Evolutionary conservation across 2,329 filamentous ascomycete genomes (phyloP).

Genomic region (Berkeleyomyces basicola): DNA sequence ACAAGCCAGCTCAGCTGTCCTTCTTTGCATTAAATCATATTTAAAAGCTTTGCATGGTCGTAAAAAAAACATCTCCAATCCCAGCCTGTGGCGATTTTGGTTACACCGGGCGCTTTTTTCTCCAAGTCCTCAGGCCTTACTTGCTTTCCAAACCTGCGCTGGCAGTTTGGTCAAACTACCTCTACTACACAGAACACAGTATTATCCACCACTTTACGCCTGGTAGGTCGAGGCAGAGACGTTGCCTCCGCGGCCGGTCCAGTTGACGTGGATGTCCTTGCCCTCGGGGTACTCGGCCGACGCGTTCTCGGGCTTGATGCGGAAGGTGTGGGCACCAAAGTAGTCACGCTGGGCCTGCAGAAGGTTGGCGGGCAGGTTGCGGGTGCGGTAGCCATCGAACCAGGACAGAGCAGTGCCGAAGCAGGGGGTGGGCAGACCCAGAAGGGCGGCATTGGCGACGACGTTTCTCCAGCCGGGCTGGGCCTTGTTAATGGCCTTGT

Average conservation of each 20-base stretch:
- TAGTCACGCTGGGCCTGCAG: slow-evolving; percentile 98
- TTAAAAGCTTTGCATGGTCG: slow-evolving; percentile 6
- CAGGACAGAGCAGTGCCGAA: slow-evolving; percentile 96
- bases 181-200: not conserved
- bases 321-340: slow-evolving; percentile 91
- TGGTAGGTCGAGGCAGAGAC: slow-evolving; percentile 95
- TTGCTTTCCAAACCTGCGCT: slow-evolving; percentile 1
- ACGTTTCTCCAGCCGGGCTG: slow-evolving; percentile 87
- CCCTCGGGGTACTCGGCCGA: slow-evolving; percentile 66
- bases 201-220: slow-evolving; percentile 44
- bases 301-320: slow-evolving; percentile 65
- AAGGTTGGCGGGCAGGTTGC: slow-evolving; percentile 93
- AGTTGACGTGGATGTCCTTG: slow-evolving; percentile 96
- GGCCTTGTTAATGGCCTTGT: slow-evolving; percentile 93
- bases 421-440: slow-evolving; percentile 88
- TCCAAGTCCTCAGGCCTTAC: not conserved
- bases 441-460: slow-evolving; percentile 76
- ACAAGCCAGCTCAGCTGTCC: slow-evolving; percentile 1
- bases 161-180: not conserved
- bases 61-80: slow-evolving; percentile 12
- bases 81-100: slow-evolving; percentile 6
- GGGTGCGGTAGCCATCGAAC: slow-evolving; percentile 97
- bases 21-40: slow-evolving; percentile 14
- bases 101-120: slow-evolving; percentile 8
- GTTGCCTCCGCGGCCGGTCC: slow-evolving; percentile 95